Evolutionary conservation across 2,329 filamentous ascomycete species (phyloP).

Genomic region (Epicoccum sorghinum): DNA sequence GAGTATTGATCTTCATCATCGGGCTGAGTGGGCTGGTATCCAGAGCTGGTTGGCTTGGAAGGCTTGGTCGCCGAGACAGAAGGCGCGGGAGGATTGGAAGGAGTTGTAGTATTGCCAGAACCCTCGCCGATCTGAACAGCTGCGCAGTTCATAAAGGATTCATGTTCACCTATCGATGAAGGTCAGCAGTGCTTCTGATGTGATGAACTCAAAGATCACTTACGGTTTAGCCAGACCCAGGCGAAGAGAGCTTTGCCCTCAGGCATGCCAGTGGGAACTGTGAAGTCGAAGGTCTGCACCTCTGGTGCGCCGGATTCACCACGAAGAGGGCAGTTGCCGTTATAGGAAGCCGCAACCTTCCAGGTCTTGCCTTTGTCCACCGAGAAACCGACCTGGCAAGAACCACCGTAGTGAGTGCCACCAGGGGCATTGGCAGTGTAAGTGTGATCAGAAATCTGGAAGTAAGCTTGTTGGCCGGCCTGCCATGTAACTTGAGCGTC

Average conservation of each 20-base stretch:
- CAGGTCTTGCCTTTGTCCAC: conserved; percentile 53
- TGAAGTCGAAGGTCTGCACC: conserved; percentile 54
- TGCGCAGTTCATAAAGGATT: conserved; percentile 55
- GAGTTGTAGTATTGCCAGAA: conserved; percentile 23
- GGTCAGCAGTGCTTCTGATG: neutral
- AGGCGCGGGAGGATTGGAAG: conserved; percentile 17
- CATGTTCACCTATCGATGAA: conserved; percentile 42
- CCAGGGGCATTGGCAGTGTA: conserved; percentile 33
- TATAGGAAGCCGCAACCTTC: conserved; percentile 53
- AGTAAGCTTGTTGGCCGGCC: conserved; percentile 51
- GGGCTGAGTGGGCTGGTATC: conserved; percentile 18
- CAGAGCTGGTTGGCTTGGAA: conserved; percentile 12
- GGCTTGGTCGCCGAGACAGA: conserved; percentile 23
- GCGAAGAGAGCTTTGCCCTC: conserved; percentile 52
- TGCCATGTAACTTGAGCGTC: conserved; percentile 53
- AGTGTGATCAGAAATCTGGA: conserved; percentile 45
- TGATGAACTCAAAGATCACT: neutral
- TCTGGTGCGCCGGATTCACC: conserved; percentile 45
- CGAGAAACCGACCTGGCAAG: conserved; percentile 55
- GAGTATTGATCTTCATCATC: conserved; percentile 6
- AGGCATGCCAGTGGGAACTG: conserved; percentile 52
- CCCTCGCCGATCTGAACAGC: conserved; percentile 50
- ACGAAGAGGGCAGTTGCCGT: conserved; percentile 56
- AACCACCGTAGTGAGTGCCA: conserved; percentile 55
- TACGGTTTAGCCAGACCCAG: conserved; percentile 57